Evolutionary conservation across 1,139 yeast genomes (phyloP).

Genomic region (Hyphopichia burtonii): DNA sequence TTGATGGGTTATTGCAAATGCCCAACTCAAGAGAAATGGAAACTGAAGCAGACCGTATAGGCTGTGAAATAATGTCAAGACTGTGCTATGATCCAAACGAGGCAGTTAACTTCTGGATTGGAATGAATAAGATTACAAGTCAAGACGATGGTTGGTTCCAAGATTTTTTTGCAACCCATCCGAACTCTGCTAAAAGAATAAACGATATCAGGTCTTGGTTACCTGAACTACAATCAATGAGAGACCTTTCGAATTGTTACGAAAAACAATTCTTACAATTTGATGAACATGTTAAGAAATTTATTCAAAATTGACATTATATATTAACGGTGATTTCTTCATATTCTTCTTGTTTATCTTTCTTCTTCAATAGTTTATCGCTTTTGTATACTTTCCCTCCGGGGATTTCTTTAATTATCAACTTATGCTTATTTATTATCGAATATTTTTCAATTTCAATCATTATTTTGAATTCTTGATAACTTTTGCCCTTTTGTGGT

Average conservation of each 20-base stretch:
- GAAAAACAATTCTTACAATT: constrained; percentile 23
- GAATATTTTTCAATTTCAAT: constrained; percentile 27
- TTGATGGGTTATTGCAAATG: constrained; percentile 64
- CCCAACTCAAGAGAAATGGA: constrained; percentile 94
- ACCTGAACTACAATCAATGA: constrained; percentile 57
- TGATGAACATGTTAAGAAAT: constrained; percentile 13
- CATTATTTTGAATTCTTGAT: constrained; percentile 20
- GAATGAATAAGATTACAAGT: constrained; percentile 51
- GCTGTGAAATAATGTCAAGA: constrained; percentile 84
- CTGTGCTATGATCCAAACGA: constrained; percentile 82
- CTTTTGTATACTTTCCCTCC: not conserved
- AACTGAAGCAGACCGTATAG: constrained; percentile 93
- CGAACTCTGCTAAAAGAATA: constrained; percentile 74
- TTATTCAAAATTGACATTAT: constrained; percentile 12
- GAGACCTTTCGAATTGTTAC: constrained; percentile 32
- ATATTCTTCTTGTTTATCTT: constrained; percentile 4
- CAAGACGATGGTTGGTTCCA: constrained; percentile 11
- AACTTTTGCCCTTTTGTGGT: constrained; percentile 10
- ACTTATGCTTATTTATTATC: constrained; percentile 2
- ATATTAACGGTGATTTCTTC: constrained; percentile 8
- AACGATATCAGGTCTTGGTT: constrained; percentile 69
- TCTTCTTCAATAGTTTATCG: constrained; percentile 8
- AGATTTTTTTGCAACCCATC: constrained; percentile 87
- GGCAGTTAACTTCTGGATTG: constrained; percentile 75
- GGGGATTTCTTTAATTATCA: not conserved